Percentiles rank a stretch among this genome's conserved stretches.
Evolutionary conservation across 495 filamentous ascomycete species (phyloP).

Genomic region (Daldinia caldariorum): DNA sequence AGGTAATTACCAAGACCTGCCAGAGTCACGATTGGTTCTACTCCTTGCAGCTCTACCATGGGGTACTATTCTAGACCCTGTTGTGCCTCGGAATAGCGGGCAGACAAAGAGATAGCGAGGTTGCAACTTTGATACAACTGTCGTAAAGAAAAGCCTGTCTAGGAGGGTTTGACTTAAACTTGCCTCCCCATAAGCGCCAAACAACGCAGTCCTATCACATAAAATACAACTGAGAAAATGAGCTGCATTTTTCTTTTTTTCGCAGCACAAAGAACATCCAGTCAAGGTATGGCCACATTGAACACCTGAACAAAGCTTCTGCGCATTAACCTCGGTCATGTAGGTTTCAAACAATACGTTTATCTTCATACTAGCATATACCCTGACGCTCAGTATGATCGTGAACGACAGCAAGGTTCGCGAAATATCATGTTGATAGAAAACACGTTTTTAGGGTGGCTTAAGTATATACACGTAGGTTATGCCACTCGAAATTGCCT

Average conservation of each 20-base stretch:
- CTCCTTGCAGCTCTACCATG: neutral
- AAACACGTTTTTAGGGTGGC: neutral
- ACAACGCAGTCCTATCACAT: neutral
- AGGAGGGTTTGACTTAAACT: neutral
- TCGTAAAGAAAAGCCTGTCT: neutral
- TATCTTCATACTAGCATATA: neutral
- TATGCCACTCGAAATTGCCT: neutral
- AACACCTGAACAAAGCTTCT: neutral
- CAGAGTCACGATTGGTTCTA: neutral
- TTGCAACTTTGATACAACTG: neutral
- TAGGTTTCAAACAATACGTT: neutral
- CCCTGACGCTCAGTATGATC: neutral
- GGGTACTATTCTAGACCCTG: neutral
- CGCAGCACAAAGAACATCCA: neutral
- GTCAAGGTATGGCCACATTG: neutral
- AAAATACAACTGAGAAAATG: neutral
- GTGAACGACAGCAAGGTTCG: neutral
- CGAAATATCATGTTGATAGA: neutral
- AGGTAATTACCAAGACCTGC: neutral
- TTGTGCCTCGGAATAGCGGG: neutral
- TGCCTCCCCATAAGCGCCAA: neutral
- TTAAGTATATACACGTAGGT: neutral
- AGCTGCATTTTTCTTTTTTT: neutral
- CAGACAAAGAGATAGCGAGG: neutral
- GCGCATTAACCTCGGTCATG: neutral